phyloP scores from a whole-genome alignment of 768 basidiomycete species.

The Boletus reticulatus region DNA sequence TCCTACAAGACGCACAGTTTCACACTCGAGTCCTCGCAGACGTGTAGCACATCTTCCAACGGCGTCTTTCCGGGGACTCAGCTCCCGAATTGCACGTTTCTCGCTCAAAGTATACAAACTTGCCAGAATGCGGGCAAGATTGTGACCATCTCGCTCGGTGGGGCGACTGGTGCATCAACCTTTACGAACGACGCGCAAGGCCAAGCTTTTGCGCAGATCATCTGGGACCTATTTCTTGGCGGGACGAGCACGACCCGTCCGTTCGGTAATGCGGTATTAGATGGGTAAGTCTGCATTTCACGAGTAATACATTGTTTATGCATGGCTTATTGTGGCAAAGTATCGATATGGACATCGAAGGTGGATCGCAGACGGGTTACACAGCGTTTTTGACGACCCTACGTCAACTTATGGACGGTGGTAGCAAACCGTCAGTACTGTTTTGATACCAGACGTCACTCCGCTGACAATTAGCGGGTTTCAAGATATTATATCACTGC shows the following conservation, averaged over 20 bases:
- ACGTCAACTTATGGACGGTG: slow-evolving; percentile 29
- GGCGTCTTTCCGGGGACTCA: slow-evolving; percentile 58
- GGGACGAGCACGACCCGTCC: slow-evolving; percentile 62
- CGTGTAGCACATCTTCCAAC: slow-evolving; percentile 57
- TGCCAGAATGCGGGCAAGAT: slow-evolving; percentile 68
- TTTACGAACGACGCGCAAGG: slow-evolving; percentile 62
- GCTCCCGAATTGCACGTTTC: slow-evolving; percentile 58
- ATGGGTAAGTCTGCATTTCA: slow-evolving; percentile 46
- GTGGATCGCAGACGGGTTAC: slow-evolving; percentile 35
- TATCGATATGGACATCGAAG: slow-evolving; percentile 51
- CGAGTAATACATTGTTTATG: background rate
- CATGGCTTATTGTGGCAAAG: slow-evolving; percentile 10
- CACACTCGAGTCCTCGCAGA: slow-evolving; percentile 35
- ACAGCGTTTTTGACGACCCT: slow-evolving; percentile 32
- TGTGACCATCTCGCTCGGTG: slow-evolving; percentile 60
- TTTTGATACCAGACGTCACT: background rate
- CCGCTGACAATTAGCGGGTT: slow-evolving; percentile 1
- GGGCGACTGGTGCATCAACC: slow-evolving; percentile 59
- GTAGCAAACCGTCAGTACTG: slow-evolving; percentile 23
- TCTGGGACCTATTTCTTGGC: slow-evolving; percentile 71
- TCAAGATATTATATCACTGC: slow-evolving; percentile 44
- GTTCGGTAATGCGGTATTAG: slow-evolving; percentile 69
- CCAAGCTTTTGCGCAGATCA: slow-evolving; percentile 55
- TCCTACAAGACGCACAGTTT: background rate
- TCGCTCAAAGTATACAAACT: slow-evolving; percentile 58